These are phyloP conservation scores for Ustilago nuda DNA, from an alignment of 1,284 basidiomycete species.

Conservation along the genomic window DNA sequence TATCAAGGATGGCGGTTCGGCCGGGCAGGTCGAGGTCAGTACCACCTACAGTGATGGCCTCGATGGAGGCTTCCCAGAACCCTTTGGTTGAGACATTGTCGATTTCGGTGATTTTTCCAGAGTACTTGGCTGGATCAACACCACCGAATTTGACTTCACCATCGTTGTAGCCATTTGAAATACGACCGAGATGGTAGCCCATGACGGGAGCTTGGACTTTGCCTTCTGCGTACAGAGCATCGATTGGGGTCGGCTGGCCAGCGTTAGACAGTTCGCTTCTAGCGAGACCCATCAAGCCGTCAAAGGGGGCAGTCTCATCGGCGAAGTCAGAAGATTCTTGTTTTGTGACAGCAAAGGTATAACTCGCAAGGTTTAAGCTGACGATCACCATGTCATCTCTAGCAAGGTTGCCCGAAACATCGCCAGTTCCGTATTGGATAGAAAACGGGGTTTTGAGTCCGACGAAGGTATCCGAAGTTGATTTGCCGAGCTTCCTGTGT, in stretches of 20 bases:
- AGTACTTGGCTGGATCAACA: constrained; percentile 76
- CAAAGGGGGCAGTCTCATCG: constrained; percentile 73
- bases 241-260: constrained; percentile 78
- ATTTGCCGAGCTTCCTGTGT: constrained; percentile 78
- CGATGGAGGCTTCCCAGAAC: constrained; percentile 82
- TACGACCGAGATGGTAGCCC: constrained; percentile 83
- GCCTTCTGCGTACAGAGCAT: constrained; percentile 76
- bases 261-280: constrained; percentile 74
- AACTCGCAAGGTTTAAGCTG: constrained; percentile 75
- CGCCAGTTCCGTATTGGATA: constrained; percentile 80
- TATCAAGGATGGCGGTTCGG: constrained; percentile 66
- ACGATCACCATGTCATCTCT: constrained; percentile 79
- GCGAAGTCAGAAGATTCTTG: constrained; percentile 77
- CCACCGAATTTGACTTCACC: constrained; percentile 83
- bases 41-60: constrained; percentile 75
- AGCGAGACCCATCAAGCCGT: constrained; percentile 83
- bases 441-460: constrained; percentile 74
- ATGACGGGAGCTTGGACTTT: constrained; percentile 78
- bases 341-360: constrained; percentile 80
- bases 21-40: constrained; percentile 73
- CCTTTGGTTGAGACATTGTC: constrained; percentile 70
- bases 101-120: constrained; percentile 61
- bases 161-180: constrained; percentile 77
- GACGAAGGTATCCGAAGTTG: constrained; percentile 77
- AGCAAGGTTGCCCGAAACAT: constrained; percentile 77